phyloP scores from a whole-genome alignment of 768 basidiomycete species.

The Panus rudis region DNA sequence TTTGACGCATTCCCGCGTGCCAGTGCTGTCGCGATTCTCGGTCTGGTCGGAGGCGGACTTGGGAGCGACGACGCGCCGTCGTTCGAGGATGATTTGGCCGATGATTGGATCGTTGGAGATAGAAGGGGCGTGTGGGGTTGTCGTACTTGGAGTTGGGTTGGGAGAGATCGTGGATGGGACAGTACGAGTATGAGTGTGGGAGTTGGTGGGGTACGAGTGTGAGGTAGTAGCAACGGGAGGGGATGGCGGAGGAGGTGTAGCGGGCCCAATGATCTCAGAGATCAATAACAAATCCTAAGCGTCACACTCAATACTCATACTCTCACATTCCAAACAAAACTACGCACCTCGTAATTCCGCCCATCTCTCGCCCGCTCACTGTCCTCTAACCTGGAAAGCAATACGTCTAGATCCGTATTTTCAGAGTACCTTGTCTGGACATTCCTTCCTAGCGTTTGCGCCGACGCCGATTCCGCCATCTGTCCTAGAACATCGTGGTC shows the following conservation, averaged over 20 bases:
- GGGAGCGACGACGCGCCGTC: constrained; percentile 53
- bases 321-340: constrained; percentile 6
- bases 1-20: constrained; percentile 59
- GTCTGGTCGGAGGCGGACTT: too few relatives aligned
- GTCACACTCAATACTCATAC: constrained; percentile 1
- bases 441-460: too few relatives aligned
- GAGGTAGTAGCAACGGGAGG: constrained; percentile 12
- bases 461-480: too few relatives aligned
- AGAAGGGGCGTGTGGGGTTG: background rate
- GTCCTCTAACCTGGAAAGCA: constrained; percentile 50
- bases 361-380: constrained; percentile 34
- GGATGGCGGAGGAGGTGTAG: constrained; percentile 21
- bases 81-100: constrained; percentile 42
- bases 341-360: constrained; percentile 59
- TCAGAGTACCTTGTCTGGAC: too few relatives aligned
- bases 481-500: too few relatives aligned
- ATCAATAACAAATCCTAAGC: constrained; percentile 51
- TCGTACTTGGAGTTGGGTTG: background rate
- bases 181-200: too few relatives aligned
- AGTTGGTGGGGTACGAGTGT: too few relatives aligned
- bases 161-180: too few relatives aligned
- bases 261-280: constrained; percentile 56
- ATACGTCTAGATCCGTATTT: constrained; percentile 56
- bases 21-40: too few relatives aligned
- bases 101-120: constrained; percentile 11